Conservation (phyloP, 75 land plant genomes). For the Picea glauca region DNA sequence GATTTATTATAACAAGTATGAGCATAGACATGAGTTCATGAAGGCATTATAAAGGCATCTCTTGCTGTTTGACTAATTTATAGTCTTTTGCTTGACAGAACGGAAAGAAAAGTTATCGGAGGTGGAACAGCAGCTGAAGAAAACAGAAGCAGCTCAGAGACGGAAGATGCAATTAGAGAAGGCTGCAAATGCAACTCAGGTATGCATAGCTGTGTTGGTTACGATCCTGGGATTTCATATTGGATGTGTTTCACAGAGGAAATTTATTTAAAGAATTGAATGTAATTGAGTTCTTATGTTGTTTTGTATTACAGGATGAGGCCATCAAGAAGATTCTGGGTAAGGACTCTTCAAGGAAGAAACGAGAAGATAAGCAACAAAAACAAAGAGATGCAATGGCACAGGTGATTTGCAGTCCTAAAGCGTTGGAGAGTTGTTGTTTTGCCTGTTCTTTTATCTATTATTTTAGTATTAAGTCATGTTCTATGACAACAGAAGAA, state of each 20-base stretch:
- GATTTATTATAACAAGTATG: too few species aligned
- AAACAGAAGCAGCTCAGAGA: slow-evolving; percentile 82
- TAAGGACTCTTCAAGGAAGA: slow-evolving; percentile 79
- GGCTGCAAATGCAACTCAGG: slow-evolving; percentile 75
- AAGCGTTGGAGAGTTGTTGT: background rate
- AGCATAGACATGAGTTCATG: too few species aligned
- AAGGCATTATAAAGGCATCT: background rate
- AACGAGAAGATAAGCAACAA: slow-evolving; percentile 57
- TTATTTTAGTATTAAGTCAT: background rate
- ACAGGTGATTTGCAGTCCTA: slow-evolving; percentile 37
- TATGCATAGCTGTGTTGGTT: slow-evolving; percentile 48
- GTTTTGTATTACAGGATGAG: slow-evolving; percentile 46
- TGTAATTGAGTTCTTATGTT: slow-evolving; percentile 1
- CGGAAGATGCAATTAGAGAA: slow-evolving; percentile 88
- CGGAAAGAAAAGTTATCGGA: slow-evolving; percentile 85
- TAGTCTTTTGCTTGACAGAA: slow-evolving; percentile 43
- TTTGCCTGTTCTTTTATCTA: background rate
- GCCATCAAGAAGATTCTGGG: slow-evolving; percentile 93
- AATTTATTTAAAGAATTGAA: background rate
- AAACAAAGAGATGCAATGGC: slow-evolving; percentile 71
- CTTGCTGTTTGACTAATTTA: background rate
- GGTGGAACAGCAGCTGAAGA: slow-evolving; percentile 84
- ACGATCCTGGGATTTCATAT: too few species aligned
- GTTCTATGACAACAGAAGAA: slow-evolving; percentile 40
- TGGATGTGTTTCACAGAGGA: background rate